Evolutionary conservation across 2,329 filamentous ascomycete species (phyloP), one percentile per base, ranked within the genome.

Genomic region (Thelonectria discophora): DNA sequence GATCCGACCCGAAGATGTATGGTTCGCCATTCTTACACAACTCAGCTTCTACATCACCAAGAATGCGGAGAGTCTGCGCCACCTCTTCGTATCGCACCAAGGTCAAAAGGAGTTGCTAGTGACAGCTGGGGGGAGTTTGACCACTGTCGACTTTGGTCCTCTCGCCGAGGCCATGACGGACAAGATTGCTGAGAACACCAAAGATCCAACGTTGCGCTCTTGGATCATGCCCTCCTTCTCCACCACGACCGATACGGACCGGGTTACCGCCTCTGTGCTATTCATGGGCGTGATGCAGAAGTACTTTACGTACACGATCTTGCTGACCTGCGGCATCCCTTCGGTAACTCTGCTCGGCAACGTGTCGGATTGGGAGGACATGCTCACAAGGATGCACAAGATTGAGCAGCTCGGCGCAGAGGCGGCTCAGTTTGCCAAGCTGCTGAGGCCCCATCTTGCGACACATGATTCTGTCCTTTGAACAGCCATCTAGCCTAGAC

Each of bases 141-240:
- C 40, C 2, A 45, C 49, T 12, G 58, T 60, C 2, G 56, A 64
- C 30, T 62, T 70, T 17, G 69, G 69, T 56, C 66, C 67, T 39
- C 75, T 75, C 2, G 65, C 58, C 8, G 49, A 82, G n/a, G 34
- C 68, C 5, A 80, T 85, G 75, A 74, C 74, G 0, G 21, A 72
- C 3, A 18, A 76, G 17, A 77, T 86, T 13, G 61, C 78, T 30
- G 55, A 78, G 27, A 79, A 80, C 32, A 46, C 86, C 24, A 65
- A 73, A 0, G 80, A 83, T 58, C 68, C 74, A 0, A 69, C 71
- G 1, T 67, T 86, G 3, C 71, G 74, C 3, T 66, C 73, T 1
- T 86, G 83, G 82, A 75, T 87, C 15, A 75, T 85, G 65, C 85
- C 84, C 0, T 62, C 71, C 2, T 87, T 86, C 64, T 79, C 74